Conservation (phyloP, 164 flowering plant genomes). For the Aristolochia californica region DNA sequence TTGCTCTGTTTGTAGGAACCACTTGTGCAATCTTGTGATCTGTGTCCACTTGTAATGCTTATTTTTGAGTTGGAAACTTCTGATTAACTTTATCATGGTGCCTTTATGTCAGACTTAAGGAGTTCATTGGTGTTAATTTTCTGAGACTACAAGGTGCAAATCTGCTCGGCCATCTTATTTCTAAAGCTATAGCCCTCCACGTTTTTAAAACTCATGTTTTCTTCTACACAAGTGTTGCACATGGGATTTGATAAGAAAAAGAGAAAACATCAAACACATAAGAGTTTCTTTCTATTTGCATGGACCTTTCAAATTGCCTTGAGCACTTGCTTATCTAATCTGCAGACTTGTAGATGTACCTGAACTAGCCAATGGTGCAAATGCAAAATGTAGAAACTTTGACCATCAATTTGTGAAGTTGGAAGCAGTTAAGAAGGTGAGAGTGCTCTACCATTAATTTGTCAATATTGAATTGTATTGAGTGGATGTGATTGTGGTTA, state of each 20-base stretch:
- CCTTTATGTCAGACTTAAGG: too few relatives aligned
- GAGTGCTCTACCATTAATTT: neutral
- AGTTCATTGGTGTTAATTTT: too few relatives aligned
- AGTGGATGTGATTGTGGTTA: neutral
- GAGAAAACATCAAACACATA: neutral
- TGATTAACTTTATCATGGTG: too few relatives aligned
- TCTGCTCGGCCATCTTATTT: neutral
- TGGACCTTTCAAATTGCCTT: neutral
- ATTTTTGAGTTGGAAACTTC: too few relatives aligned
- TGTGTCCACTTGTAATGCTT: too few relatives aligned
- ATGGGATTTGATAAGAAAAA: neutral
- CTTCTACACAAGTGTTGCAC: neutral
- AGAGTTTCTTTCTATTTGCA: neutral
- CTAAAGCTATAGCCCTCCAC: neutral
- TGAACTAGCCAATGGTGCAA: constrained; percentile 32
- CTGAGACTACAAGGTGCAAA: too few relatives aligned
- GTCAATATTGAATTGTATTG: too few relatives aligned
- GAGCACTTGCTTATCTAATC: neutral
- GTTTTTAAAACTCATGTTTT: neutral
- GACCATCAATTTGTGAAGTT: constrained; percentile 68
- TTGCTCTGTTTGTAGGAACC: too few relatives aligned
- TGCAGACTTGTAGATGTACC: constrained; percentile 54
- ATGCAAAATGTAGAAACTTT: constrained; percentile 25
- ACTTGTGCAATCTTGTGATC: too few relatives aligned
- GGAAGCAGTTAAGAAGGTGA: constrained; percentile 73